Base-by-base conservation (phyloP, 2,329 filamentous ascomycete species). In the Fusarium sarcochroum region DNA sequence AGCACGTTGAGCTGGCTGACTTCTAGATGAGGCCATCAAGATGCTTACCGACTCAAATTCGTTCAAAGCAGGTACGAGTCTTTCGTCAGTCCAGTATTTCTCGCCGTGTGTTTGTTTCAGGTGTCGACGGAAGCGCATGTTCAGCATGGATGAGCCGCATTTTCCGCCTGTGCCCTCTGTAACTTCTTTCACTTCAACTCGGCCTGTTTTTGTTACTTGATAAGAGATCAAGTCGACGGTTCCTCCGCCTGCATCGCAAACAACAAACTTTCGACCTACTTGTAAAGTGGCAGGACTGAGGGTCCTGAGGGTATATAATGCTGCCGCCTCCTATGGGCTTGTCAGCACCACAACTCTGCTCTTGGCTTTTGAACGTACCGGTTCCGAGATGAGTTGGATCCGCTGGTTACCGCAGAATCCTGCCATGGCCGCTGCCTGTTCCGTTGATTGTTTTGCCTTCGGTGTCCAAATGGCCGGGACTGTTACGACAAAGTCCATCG, bases 381-480 rank as follows among this genome's bases (percentile, higher is more conserved):
- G 84, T 60, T 87, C 85, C 1, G 84, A 84, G 32, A 86, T 80
- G 13, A 86, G 78, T 45, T 80, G 77, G 10, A 85, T 83, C 7
- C 79, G 77, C 21, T 82, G 78, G 17, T 77, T 78, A 37, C 80
- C 77, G 56, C 78, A 80, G 48, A 80, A 80, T 8, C 79, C 79
- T 13, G 79, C 79, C 69, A 79, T 76, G 25, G 78, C 77, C 25
- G 79, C 79, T 2, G 79, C 79, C 30, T 77, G 70, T 58, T 80
- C 78, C 11, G 85, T 88, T 35, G 81, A 81, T 41, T 85, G 79
- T 51, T 86, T 87, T 30, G 86, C 85, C 7, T 78, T 78, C 44
- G 87, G 85, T 37, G 83, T 85, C 87, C 87, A 89, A 9, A 89
- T 85, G 7, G 86, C 86, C 1, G 87, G 87, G 1, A 89, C 86